Percentiles rank a stretch among this genome's conserved stretches.
Conservation (phyloP, 495 filamentous ascomycete species). For the Talaromyces borbonicus region DNA sequence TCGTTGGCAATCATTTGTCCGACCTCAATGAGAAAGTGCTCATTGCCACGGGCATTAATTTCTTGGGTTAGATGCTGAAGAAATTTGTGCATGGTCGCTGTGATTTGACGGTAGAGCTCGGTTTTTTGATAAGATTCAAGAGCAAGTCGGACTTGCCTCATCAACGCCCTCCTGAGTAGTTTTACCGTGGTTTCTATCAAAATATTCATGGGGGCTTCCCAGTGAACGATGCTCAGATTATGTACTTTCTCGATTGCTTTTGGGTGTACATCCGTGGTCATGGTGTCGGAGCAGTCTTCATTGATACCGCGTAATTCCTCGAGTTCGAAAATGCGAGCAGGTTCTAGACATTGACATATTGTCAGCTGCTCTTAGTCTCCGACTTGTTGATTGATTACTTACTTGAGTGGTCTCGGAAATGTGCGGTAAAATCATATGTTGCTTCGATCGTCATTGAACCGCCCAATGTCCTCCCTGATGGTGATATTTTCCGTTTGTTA, state of each 20-base stretch:
- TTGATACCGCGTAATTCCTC: constrained; percentile 24
- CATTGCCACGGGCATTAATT: constrained; percentile 14
- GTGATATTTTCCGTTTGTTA: neutral
- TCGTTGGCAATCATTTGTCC: neutral
- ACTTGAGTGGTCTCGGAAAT: neutral
- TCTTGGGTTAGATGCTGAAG: constrained; percentile 14
- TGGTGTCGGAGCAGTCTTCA: constrained; percentile 27
- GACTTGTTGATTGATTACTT: neutral
- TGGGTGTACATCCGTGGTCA: constrained; percentile 32
- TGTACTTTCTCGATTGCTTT: constrained; percentile 33
- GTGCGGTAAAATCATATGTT: neutral
- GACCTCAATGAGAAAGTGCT: constrained; percentile 20
- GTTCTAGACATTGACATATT: neutral
- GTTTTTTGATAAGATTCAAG: constrained; percentile 31
- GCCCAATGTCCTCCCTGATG: neutral
- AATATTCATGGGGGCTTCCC: constrained; percentile 20
- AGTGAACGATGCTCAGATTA: constrained; percentile 27
- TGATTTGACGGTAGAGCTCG: constrained; percentile 21
- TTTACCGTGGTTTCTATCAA: constrained; percentile 23
- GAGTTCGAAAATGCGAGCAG: constrained; percentile 19
- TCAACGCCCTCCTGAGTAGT: constrained; percentile 22
- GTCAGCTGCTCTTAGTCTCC: neutral
- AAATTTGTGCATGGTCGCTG: constrained; percentile 19
- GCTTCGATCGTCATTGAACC: neutral
- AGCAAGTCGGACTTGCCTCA: constrained; percentile 20